phyloP scores from a whole-genome alignment of 2,329 filamentous ascomycete species.

The Pseudomassariella vexata region DNA sequence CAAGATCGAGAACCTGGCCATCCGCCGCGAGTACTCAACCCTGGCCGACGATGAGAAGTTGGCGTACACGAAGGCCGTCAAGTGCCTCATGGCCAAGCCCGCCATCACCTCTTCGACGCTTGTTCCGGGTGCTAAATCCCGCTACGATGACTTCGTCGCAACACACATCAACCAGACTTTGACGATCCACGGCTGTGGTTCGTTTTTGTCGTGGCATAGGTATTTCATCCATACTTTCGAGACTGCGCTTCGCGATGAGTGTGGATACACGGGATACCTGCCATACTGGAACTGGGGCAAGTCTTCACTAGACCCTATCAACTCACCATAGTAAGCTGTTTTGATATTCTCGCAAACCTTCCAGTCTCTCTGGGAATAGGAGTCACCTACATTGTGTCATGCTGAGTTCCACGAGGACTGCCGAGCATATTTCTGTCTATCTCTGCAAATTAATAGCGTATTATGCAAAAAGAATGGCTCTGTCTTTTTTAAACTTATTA shows the following conservation, averaged over 20 bases:
- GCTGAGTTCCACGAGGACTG: too few species aligned
- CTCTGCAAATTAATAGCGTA: too few species aligned
- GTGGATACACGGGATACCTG: constrained; percentile 31
- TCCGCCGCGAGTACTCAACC: constrained; percentile 2
- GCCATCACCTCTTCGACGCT: neutral
- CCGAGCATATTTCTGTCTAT: too few species aligned
- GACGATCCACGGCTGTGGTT: constrained; percentile 25
- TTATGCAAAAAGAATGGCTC: too few species aligned
- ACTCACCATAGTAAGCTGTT: constrained; percentile 18
- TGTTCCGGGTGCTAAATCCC: constrained; percentile 8
- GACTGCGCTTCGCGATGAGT: constrained; percentile 25
- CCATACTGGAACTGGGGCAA: constrained; percentile 33
- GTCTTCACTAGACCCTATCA: constrained; percentile 21
- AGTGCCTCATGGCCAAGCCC: constrained; percentile 9
- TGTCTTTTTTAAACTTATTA: too few species aligned
- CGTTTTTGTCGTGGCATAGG: constrained; percentile 11
- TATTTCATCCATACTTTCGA: constrained; percentile 9
- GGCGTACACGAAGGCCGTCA: constrained; percentile 4
- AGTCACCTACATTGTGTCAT: too few species aligned
- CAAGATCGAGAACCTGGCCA: neutral
- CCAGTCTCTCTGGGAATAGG: too few species aligned
- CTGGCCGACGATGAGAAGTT: too few species aligned
- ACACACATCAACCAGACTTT: constrained; percentile 28
- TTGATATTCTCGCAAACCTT: too few species aligned
- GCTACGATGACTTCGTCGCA: constrained; percentile 32